Base-by-base conservation (phyloP, 352 stramenopile genomes). In the Phytopythium cucurbitacearum region DNA sequence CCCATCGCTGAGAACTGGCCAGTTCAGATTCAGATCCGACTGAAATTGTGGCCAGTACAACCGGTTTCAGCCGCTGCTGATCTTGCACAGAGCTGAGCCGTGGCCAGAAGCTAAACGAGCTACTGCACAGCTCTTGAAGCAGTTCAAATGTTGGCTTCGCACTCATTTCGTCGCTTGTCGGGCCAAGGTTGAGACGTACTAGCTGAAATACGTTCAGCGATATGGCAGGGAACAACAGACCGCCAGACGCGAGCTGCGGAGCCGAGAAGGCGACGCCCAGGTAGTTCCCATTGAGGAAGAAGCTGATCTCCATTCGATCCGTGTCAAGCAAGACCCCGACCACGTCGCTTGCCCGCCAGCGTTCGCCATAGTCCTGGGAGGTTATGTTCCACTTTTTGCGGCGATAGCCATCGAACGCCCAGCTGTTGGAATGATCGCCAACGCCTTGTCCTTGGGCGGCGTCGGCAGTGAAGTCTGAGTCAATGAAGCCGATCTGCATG, bases 401-500 rank as follows among this genome's bases (percentile, higher is more conserved):
- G n/a, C 74, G 79, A 69, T 80, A 91, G 11, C 78, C 91, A 61
- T 98, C 95, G 60, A 94, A 97, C 1, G 78, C 93, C 83, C 84
- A 98, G 48, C 90, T 97, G 48, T 78, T 83, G 1, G 51, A 51
- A 59, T 97, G 84, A 43, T 98, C 90, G 4, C 93, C 95, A 0
- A 98, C 92, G 6, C 93, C 87, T 65, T 96, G 87, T 4, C 89
- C 90, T 65, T 91, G 73, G 6, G 90, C 52, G 4, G 87, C 62
- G 54, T 96, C 88, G n/a, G 82, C 68, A 7, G 69, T 51, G 62
- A 98, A 98, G 0, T 81, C 65, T 13, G 47, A 56, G n/a, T 94
- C 86, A 16, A 96, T 76, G 78, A 95, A 98, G 2, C 95, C 95
- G 60, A 98, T 96, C 60, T 98, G 93, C 64, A 96, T 95, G 0